These are phyloP conservation scores for Marasmius tenuissimus DNA, from an alignment of 1,284 basidiomycete species.

Conservation along the genomic window DNA sequence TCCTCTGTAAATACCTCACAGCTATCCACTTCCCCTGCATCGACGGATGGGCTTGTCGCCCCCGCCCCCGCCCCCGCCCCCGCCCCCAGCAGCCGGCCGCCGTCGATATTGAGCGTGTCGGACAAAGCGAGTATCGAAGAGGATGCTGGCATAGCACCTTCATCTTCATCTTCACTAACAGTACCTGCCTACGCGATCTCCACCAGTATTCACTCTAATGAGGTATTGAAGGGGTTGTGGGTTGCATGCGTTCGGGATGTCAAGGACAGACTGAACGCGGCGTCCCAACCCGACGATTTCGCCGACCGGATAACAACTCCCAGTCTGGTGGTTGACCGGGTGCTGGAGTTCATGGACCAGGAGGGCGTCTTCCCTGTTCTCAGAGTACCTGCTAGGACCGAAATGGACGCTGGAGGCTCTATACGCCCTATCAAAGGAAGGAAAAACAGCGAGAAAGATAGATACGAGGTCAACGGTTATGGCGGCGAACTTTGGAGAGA, in stretches of 20 bases:
- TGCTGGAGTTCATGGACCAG: conserved; percentile 7
- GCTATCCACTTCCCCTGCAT: background rate
- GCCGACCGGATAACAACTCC: background rate
- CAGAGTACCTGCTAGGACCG: background rate
- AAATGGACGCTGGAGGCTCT: background rate
- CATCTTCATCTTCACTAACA: background rate
- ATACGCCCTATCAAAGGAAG: background rate
- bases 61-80: background rate
- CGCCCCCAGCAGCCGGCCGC: conserved; percentile 5
- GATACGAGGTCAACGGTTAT: background rate
- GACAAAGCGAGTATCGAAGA: conserved; percentile 7
- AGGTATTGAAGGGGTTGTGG: conserved; percentile 21
- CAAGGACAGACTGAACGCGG: conserved; percentile 11
- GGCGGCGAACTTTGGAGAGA: conserved; percentile 5
- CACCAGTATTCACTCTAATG: conserved; percentile 1
- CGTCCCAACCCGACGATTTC: background rate
- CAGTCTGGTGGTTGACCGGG: background rate
- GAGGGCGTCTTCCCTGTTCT: conserved; percentile 9
- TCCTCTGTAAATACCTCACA: background rate
- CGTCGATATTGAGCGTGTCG: conserved; percentile 9
- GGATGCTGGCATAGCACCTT: background rate
- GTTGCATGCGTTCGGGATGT: conserved; percentile 19
- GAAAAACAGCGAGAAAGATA: background rate
- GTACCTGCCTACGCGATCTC: conserved; percentile 4
- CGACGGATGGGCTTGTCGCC: background rate